phyloP scores from a whole-genome alignment of 2,329 filamentous ascomycete species.

The Coleophoma crateriformis region DNA sequence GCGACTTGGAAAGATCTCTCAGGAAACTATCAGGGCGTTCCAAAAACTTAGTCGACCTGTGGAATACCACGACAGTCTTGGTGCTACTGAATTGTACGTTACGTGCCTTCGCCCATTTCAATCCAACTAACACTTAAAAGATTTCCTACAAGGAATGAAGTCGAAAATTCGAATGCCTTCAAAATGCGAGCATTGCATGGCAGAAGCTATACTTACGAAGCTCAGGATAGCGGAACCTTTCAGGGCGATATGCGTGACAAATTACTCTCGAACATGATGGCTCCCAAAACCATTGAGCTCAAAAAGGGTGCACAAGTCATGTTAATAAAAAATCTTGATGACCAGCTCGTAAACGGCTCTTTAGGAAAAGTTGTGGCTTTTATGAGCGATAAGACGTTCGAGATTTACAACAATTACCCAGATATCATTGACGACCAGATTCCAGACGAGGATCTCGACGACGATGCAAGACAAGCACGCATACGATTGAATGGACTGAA shows the following conservation, averaged over 20 bases:
- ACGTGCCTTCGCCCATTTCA: neutral
- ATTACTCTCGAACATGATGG: conserved; percentile 86
- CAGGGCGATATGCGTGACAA: conserved; percentile 67
- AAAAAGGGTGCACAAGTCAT: conserved; percentile 96
- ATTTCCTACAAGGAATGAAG: conserved; percentile 85
- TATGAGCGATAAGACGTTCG: conserved; percentile 63
- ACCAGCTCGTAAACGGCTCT: conserved; percentile 88
- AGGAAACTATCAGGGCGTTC: conserved; percentile 74
- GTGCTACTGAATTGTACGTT: conserved; percentile 75
- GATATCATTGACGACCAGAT: conserved; percentile 44
- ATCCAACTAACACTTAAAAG: conserved; percentile 30
- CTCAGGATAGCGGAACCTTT: conserved; percentile 66
- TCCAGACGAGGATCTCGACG: conserved; percentile 38
- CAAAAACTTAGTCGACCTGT: conserved; percentile 66
- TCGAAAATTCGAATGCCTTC: conserved; percentile 76
- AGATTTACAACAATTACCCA: conserved; percentile 51
- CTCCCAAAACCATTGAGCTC: conserved; percentile 70
- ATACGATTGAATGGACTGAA: conserved; percentile 36
- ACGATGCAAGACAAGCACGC: conserved; percentile 33
- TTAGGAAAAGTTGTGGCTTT: conserved; percentile 81
- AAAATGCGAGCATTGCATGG: conserved; percentile 71
- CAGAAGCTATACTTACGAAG: conserved; percentile 61
- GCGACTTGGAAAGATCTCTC: conserved; percentile 77
- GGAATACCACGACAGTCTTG: conserved; percentile 65
- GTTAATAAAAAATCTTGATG: conserved; percentile 99